Conservation (phyloP, 2,329 filamentous ascomycete species). For the Hypoxylon sp. region DNA sequence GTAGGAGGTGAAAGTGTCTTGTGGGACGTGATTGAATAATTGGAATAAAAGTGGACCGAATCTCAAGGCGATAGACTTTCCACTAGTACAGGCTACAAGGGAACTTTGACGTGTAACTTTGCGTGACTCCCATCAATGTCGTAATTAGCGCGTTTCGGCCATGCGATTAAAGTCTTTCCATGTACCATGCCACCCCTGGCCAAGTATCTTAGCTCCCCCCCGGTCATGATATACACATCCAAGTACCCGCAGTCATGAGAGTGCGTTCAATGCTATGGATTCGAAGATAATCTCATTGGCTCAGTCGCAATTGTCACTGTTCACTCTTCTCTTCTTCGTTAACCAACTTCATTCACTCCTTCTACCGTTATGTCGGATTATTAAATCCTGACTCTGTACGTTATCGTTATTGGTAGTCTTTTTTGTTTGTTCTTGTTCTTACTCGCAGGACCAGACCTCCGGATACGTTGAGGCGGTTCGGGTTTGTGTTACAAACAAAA, state of each 20-base stretch:
- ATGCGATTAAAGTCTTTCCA: neutral
- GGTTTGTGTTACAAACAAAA: constrained; percentile 29
- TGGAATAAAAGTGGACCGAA: neutral
- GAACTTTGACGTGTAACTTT: neutral
- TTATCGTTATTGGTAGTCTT: constrained; percentile 11
- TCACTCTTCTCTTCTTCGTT: constrained; percentile 5
- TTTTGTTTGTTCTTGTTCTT: constrained; percentile 18
- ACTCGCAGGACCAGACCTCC: constrained; percentile 4
- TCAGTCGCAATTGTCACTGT: constrained; percentile 15
- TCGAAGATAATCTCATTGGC: constrained; percentile 24
- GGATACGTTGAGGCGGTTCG: constrained; percentile 5
- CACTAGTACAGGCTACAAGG: constrained; percentile 2
- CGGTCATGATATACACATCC: neutral
- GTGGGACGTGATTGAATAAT: neutral
- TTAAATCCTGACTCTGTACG: constrained; percentile 28
- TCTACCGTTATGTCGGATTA: constrained; percentile 30
- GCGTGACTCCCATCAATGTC: constrained; percentile 16
- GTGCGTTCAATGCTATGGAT: constrained; percentile 5
- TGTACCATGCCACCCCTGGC: constrained; percentile 27
- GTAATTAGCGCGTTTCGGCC: constrained; percentile 25
- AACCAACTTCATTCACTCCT: constrained; percentile 40
- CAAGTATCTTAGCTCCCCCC: constrained; percentile 17
- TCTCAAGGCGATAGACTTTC: constrained; percentile 1
- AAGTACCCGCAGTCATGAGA: neutral
- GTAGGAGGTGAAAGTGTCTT: neutral